A percentile compares a stretch with the other conserved stretches of the same genome.
Conservation (phyloP, 495 filamentous ascomycete genomes). For the Penicillium waksmanii region DNA sequence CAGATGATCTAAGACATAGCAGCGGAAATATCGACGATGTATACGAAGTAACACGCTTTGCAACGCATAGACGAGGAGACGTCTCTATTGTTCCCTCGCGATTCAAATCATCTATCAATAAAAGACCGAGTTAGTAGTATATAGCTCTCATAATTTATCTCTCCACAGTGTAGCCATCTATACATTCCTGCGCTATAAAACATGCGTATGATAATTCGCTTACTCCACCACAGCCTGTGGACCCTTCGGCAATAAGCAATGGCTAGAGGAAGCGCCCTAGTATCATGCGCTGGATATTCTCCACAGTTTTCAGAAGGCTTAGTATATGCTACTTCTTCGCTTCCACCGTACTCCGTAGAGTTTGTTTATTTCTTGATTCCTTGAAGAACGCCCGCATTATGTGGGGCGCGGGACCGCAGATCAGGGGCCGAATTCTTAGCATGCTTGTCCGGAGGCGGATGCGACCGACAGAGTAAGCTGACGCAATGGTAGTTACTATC, state of each 20-base stretch:
- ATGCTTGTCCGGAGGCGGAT: not conserved
- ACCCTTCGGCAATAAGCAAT: no score
- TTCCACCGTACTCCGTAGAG: not conserved
- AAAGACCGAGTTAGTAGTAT: no score
- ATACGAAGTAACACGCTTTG: not conserved
- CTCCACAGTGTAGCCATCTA: no score
- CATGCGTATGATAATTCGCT: no score
- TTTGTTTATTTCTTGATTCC: not conserved
- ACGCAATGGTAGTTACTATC: not conserved
- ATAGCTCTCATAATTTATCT: no score
- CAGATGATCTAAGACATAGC: not conserved
- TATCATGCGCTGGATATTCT: not conserved
- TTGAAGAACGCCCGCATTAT: not conserved
- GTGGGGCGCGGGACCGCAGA: not conserved
- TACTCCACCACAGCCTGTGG: no score
- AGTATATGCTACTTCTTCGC: no score
- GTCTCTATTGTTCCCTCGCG: no score
- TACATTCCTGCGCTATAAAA: no score
- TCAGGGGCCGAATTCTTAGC: constrained; percentile 1
- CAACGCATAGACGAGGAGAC: no score
- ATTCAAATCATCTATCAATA: no score
- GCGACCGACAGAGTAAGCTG: not conserved
- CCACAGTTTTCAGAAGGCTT: no score
- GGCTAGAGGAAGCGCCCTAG: not conserved
- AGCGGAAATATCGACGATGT: not conserved